These are phyloP conservation scores for Neurospora crassa DNA, from an alignment of 2,329 filamentous ascomycete genomes.

Conservation along the genomic window DNA sequence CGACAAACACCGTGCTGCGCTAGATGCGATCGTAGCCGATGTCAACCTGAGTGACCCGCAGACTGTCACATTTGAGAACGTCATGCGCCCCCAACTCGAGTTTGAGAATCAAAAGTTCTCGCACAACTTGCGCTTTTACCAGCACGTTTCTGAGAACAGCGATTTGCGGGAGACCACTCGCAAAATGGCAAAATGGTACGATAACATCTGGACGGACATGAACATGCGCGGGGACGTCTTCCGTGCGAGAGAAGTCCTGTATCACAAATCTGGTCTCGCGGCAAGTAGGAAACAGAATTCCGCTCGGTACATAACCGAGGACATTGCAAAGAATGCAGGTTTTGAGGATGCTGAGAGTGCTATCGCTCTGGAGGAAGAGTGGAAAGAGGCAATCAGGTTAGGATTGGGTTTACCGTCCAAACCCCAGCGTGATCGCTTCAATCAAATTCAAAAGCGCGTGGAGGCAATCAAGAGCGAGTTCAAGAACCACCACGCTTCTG, in stretches of 20 bases:
- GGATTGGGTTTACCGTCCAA: constrained; percentile 64
- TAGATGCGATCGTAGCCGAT: constrained; percentile 60
- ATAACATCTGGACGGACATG: constrained; percentile 69
- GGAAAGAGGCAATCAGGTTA: constrained; percentile 68
- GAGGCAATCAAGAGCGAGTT: constrained; percentile 66
- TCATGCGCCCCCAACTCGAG: constrained; percentile 56
- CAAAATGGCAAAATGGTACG: constrained; percentile 65
- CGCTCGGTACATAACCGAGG: constrained; percentile 29
- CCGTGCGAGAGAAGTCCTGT: constrained; percentile 50
- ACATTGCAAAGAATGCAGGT: constrained; percentile 16
- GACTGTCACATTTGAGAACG: constrained; percentile 44
- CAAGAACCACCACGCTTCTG: constrained; percentile 74
- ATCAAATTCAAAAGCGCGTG: constrained; percentile 75
- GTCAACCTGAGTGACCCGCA: constrained; percentile 41
- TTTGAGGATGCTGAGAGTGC: constrained; percentile 53
- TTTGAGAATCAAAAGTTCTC: constrained; percentile 58
- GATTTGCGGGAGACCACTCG: constrained; percentile 65
- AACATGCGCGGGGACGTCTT: constrained; percentile 78
- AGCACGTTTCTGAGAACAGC: constrained; percentile 62
- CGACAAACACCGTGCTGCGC: constrained; percentile 48
- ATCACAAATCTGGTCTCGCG: constrained; percentile 33
- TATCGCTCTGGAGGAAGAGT: constrained; percentile 67
- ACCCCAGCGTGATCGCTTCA: constrained; percentile 66
- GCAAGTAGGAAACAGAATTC: constrained; percentile 41
- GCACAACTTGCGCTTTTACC: constrained; percentile 70